Conservation (phyloP, 306 rosid species). For the Begonia fuchsioides region DNA sequence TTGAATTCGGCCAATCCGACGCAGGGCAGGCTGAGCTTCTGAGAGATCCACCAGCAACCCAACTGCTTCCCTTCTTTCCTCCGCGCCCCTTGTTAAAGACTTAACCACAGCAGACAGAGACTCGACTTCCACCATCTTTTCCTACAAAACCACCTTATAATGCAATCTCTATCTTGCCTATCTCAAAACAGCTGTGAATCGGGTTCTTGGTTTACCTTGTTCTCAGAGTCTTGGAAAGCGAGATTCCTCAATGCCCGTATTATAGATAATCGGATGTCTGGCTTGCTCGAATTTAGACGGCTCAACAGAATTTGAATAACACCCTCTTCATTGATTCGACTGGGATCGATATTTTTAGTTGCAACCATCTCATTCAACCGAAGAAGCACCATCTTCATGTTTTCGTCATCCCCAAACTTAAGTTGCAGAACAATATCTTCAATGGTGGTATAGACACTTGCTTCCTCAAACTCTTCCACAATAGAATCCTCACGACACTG, state of each 20-base stretch:
- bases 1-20: conserved; percentile 66
- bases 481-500: conserved; percentile 24
- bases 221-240: conserved; percentile 26
- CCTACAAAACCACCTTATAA: conserved; percentile 27
- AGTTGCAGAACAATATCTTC: conserved; percentile 46
- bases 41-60: conserved; percentile 61
- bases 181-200: not conserved
- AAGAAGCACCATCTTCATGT: conserved; percentile 35
- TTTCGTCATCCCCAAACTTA: conserved; percentile 61
- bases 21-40: conserved; percentile 39
- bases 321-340: conserved; percentile 45
- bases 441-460: conserved; percentile 18
- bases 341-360: conserved; percentile 21
- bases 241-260: conserved; percentile 42
- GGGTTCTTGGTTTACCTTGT: conserved; percentile 36
- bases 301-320: conserved; percentile 38
- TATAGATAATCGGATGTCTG: conserved; percentile 27
- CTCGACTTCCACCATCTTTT: conserved; percentile 52
- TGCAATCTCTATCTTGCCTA: not conserved
- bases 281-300: conserved; percentile 44
- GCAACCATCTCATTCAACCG: conserved; percentile 38
- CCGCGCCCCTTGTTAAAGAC: conserved; percentile 54
- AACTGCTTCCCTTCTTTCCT: conserved; percentile 73
- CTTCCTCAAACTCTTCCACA: conserved; percentile 43
- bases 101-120: conserved; percentile 55